Percentiles rank a stretch among this genome's conserved stretches.
phyloP scores from a whole-genome alignment of 2,329 filamentous ascomycete species.

The Septoria petroselini region DNA sequence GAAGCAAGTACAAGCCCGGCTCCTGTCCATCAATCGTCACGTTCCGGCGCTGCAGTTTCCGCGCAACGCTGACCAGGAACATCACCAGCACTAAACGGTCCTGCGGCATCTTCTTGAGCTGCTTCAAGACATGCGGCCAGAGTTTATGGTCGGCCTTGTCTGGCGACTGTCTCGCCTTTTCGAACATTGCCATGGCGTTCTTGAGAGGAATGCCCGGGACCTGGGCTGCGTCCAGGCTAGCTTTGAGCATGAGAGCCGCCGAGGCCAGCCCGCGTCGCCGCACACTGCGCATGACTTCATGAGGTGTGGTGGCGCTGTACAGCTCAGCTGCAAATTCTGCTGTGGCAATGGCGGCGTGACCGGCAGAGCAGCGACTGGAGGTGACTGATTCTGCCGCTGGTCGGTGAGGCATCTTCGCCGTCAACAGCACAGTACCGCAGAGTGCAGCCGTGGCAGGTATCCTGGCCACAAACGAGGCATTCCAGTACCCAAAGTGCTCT shows the following conservation, averaged over 20 bases:
- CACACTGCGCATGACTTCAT: background rate
- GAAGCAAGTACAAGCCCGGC: constrained; percentile 17
- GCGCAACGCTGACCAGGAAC: constrained; percentile 21
- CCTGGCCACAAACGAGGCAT: constrained; percentile 13
- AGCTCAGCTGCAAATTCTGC: constrained; percentile 1
- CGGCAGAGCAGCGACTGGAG: background rate
- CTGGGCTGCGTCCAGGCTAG: constrained; percentile 10
- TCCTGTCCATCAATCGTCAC: constrained; percentile 18
- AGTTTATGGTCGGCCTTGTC: constrained; percentile 13
- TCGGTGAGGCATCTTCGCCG: constrained; percentile 9
- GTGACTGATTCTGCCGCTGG: background rate
- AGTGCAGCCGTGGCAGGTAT: constrained; percentile 16
- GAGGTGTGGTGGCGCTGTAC: background rate
- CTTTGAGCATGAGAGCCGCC: constrained; percentile 5
- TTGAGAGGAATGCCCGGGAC: constrained; percentile 10
- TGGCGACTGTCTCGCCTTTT: constrained; percentile 14
- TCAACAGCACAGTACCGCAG: constrained; percentile 18
- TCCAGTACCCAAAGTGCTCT: constrained; percentile 22
- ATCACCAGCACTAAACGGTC: constrained; percentile 20
- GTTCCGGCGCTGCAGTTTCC: constrained; percentile 11
- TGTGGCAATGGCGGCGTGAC: background rate
- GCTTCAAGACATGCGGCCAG: constrained; percentile 17
- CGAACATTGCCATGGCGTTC: constrained; percentile 12
- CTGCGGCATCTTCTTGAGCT: constrained; percentile 21
- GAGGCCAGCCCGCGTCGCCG: background rate